Base-by-base conservation (phyloP, 1,284 basidiomycete genomes). In the Puccinia brachypodii region DNA sequence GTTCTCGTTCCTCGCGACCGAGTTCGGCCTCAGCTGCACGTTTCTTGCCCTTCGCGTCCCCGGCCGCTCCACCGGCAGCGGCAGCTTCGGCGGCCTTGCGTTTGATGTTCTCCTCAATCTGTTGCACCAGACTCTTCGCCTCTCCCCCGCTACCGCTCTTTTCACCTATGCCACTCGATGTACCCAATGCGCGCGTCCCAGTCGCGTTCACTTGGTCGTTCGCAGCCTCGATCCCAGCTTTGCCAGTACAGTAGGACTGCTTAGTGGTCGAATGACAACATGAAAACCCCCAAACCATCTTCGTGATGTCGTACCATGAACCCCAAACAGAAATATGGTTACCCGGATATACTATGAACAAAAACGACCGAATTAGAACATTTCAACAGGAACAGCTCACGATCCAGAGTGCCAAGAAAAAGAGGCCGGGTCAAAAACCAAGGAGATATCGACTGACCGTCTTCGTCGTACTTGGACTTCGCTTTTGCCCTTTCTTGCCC, bases 271-370 rank as follows among this genome's bases (percentile, higher is more conserved):
- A 95, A 86, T 97, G 95, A 86, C 97, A 99, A 87, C 97, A 99
- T 40, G 90, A 92, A 87, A 93, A 99, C 68, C 97, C 97, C 97
- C 97, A 99, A 82, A 89, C 87, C 13, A 91, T 91, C 0, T 89
- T 88, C 8, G 90, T 88, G 14, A 89, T 84, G 85, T 94, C 92
- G 87, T 94, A 98, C 92, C 92, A 99, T 44, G 96, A 98, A 38
- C 97, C 97, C 96, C 96, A 99, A 9, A 98, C 91, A 1, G 91
- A 88, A 0, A 92, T 94, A 85, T 99, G 97, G 86, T 99, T 99
- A 87, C 96, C 96, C 85, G 93, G 89, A 85, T 90, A 91, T n/a
- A 95, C 94, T 94, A n/a, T n/a, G 81, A 31, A 33, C 60, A 56
- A 82, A 64, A 31, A n/a, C n/a, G n/a, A n/a, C n/a, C 68, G 66